Base-by-base conservation (phyloP, 257 asterid genomes). In the Solanum clarkiae region DNA sequence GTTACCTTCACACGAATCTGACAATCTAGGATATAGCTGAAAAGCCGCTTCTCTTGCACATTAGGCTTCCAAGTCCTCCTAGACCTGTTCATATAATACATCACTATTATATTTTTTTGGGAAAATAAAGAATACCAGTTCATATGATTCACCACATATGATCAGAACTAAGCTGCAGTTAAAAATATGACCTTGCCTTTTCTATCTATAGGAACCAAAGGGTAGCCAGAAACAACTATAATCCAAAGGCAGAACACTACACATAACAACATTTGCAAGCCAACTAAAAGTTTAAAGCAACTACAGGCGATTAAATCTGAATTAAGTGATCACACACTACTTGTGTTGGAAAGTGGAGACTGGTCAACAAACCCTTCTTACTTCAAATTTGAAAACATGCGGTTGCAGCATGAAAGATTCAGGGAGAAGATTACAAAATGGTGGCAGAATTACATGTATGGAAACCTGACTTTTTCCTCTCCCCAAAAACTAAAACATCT, bases 61-160 rank as follows among this genome's bases (percentile, higher is more conserved):
- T 96, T 95, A 36, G 98, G 99, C 84, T 95, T 95, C 99, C 99
- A 96, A 1, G 20, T 74, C 87, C 98, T 94, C 94, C 87, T 94
- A 36, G 98, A 86, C 94, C 98, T 95, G 86, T 85, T 80, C 63
- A 75, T 14, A 1, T 26, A 51, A 51, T 7, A 15, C 24, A 75
- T 75, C 82, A 75, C 45, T 24, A n/a, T 74, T 45, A n/a, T 74
- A 45, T 3, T n/a, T n/a, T 71, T 13, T 6, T n/a, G 77, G 55
- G 63, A 5, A 49, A 77, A 45, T 51, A 77, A 49, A 75, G 44
- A 75, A 77, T 26, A 4, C 1, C 45, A 51, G 82, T 26, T 77
- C 26, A 5, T 51, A 75, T 75, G 24, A 24, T 75, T 26, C 62
- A 75, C 44, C 8, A 77, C 82, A 77, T 24, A 24, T 8, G 9